Conservation (phyloP, 345 rosid genomes). For the Atalantia buxifolia region DNA sequence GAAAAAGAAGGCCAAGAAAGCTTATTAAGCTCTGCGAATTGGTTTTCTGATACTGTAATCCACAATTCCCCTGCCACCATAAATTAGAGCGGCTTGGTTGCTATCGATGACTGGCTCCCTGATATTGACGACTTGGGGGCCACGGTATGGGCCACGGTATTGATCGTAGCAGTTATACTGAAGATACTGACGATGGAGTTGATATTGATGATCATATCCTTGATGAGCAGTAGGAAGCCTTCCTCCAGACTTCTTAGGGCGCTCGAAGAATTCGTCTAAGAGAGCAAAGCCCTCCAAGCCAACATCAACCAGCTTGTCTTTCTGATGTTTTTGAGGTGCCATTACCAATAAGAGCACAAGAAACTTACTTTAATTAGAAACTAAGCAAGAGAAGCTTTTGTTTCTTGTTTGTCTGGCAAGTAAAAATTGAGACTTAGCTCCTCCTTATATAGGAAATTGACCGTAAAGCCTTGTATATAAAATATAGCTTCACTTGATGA, state of each 20-base stretch:
- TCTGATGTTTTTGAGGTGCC: neutral
- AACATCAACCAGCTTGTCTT: constrained; percentile 8
- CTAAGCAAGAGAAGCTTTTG: neutral
- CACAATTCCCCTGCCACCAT: neutral
- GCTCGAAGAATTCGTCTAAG: constrained; percentile 6
- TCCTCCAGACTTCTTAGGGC: neutral
- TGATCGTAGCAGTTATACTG: neutral
- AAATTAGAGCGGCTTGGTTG: neutral
- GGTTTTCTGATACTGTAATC: neutral
- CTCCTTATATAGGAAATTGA: neutral
- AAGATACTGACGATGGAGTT: neutral
- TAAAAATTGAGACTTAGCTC: neutral
- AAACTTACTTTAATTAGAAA: neutral
- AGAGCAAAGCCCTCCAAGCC: constrained; percentile 20
- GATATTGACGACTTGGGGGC: neutral
- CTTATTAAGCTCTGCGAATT: neutral
- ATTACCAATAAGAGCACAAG: neutral
- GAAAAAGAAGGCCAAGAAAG: neutral
- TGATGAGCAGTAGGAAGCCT: constrained; percentile 1
- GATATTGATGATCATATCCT: neutral
- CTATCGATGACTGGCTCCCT: neutral
- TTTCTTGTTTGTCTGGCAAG: neutral
- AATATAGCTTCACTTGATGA: no score
- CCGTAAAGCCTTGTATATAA: neutral
- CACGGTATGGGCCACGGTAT: neutral